Evolutionary conservation across 345 rosid genomes (phyloP).

Genomic region (Populus tremula): DNA sequence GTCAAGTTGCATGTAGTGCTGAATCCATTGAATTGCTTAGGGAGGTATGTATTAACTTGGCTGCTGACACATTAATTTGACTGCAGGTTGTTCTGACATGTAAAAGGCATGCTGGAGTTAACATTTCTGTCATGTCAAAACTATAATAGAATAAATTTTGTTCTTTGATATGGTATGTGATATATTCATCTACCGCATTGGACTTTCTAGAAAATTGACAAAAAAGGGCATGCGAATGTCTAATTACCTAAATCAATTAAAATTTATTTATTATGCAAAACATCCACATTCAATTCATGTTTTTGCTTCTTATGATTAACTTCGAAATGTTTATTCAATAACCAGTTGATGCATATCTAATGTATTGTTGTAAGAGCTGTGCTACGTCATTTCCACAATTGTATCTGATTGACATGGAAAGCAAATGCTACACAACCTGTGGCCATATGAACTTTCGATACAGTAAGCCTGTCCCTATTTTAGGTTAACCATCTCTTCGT

Average conservation of each 20-base stretch:
- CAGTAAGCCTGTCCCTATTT: not conserved
- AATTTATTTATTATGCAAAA: not conserved
- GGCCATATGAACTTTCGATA: not conserved
- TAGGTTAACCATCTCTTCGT: not conserved
- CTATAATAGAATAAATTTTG: not conserved
- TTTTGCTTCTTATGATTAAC: not conserved
- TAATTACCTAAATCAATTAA: not conserved
- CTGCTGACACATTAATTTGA: not conserved
- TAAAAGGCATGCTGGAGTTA: not conserved
- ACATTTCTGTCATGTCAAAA: not conserved
- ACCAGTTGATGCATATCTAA: not conserved
- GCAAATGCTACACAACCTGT: not conserved
- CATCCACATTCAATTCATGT: not conserved
- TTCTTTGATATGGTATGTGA: not conserved
- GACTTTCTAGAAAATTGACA: not conserved
- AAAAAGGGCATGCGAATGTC: not conserved
- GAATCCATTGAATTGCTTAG: constrained; percentile 79
- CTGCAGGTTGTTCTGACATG: not conserved
- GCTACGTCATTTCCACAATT: not conserved
- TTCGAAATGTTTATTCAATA: not conserved
- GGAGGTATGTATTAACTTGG: constrained; percentile 52
- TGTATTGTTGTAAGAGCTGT: not conserved
- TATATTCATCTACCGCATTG: not conserved
- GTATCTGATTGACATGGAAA: not conserved
- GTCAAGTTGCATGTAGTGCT: constrained; percentile 67